Evolutionary conservation across 2,329 filamentous ascomycete genomes (phyloP).

Genomic region (Biscogniauxia mediterranea): DNA sequence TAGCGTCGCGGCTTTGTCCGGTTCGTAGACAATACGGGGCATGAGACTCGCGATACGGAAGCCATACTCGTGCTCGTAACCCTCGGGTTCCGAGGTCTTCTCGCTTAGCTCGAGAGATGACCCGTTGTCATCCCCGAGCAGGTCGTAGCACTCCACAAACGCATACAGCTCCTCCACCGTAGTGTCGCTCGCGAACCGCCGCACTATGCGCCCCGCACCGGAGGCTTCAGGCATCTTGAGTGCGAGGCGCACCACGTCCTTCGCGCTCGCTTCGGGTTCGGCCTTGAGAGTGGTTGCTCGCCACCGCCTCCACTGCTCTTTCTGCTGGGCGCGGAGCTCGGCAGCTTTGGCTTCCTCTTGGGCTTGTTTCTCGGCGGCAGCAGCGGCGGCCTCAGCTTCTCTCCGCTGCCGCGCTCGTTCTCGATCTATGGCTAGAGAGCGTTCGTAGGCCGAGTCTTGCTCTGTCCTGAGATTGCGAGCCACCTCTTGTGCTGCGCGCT

Average conservation of each 20-base stretch:
- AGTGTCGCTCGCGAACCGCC: constrained; percentile 68
- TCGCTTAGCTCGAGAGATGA: constrained; percentile 23
- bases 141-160: constrained; percentile 87
- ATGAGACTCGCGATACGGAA: constrained; percentile 85
- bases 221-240: constrained; percentile 59
- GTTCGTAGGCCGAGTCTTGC: constrained; percentile 92
- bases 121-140: constrained; percentile 45
- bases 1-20: constrained; percentile 65
- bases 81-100: constrained; percentile 49
- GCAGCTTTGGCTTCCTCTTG: constrained; percentile 63
- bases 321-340: constrained; percentile 42
- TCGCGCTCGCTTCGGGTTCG: constrained; percentile 64
- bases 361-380: constrained; percentile 62
- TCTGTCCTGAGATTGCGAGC: constrained; percentile 79
- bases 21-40: constrained; percentile 76
- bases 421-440: constrained; percentile 82
- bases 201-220: constrained; percentile 71
- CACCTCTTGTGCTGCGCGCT: constrained; percentile 76
- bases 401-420: constrained; percentile 75
- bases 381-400: constrained; percentile 71
- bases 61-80: constrained; percentile 77
- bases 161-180: constrained; percentile 88
- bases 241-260: constrained; percentile 70
- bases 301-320: constrained; percentile 77
- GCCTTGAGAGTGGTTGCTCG: constrained; percentile 63